Base-by-base conservation (phyloP, 192 early-diverging fungal genomes). In the Entrophospora sp. region DNA sequence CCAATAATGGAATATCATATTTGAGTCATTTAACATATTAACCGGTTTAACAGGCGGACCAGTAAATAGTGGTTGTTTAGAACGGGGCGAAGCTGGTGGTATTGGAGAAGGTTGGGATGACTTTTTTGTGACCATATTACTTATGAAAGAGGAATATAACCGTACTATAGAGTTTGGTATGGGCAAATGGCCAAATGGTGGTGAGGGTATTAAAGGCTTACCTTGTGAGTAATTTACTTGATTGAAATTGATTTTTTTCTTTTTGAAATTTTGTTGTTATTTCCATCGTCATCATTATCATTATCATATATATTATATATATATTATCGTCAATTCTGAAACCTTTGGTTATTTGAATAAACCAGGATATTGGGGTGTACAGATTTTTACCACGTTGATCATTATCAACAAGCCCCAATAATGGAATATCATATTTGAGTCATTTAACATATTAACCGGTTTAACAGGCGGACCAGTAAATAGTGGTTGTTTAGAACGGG, bases 101-200 rank as follows among this genome's bases (percentile, higher is more conserved):
- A 93, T 92, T 89, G 89, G 93, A 49, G 95, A 97, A 77, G 95
- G 95, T 10, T 97, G 93, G 92, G 93, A 93, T 28, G 95, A 97
- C 67, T 87, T 84, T 70, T 89, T 95, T 66, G 90, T 92, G 16
- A 92, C 90, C 9, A 83, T 88, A 48, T 70, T 91, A 70, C 83
- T 90, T 45, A 80, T 83, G 69, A 85, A 80, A 32, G 69, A 71
- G 1, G 53, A 69, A 31, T 77, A 83, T 62, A 78, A 72, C 30
- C 80, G 78, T 44, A 67, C 84, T 5, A 70, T 67, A 27, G 79
- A 85, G 24, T 93, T 87, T 67, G 76, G 73, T n/a, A 94, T 97
- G 93, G 85, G 91, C 36, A 72, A 79, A 38, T 91, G 89, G 69
- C 75, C 90, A 24, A 88, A 87, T 69, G 91, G 89, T 53, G 90